Evolutionary conservation across 2,329 filamentous ascomycete genomes (phyloP).

Genomic region (Aureobasidium sp.): DNA sequence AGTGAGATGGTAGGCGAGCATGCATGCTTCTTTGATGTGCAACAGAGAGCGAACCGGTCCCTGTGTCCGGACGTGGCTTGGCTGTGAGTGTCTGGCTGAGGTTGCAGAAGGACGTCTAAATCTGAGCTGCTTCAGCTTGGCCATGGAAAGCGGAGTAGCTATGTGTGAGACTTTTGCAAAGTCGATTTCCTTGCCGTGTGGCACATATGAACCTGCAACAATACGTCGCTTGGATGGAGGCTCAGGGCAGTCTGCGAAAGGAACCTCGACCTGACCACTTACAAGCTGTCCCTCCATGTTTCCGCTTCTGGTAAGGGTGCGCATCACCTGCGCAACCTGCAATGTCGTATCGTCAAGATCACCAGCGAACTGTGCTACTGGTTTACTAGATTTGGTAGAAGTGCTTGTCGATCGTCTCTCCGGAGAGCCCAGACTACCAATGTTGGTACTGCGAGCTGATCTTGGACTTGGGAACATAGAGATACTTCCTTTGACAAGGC

Average conservation of each 20-base stretch:
- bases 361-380: background rate
- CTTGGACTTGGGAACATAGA: background rate
- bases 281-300: background rate
- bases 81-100: background rate
- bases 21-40: background rate
- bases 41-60: background rate
- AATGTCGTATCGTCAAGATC: background rate
- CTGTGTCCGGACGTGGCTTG: too few relatives aligned
- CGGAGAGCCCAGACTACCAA: background rate
- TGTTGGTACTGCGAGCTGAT: background rate
- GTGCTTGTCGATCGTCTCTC: background rate
- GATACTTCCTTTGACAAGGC: background rate
- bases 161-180: background rate
- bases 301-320: background rate
- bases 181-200: too few relatives aligned
- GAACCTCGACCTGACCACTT: background rate
- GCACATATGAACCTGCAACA: background rate
- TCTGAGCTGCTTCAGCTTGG: too few relatives aligned
- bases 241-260: background rate
- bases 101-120: background rate
- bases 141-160: too few relatives aligned
- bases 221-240: background rate
- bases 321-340: background rate
- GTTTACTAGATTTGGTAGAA: background rate
- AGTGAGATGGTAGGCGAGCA: slow-evolving; percentile 1